A percentile compares a stretch with the other conserved stretches of the same genome.
Conservation (phyloP, 129 eudicot genomes). For the Flaveria bidentis region DNA sequence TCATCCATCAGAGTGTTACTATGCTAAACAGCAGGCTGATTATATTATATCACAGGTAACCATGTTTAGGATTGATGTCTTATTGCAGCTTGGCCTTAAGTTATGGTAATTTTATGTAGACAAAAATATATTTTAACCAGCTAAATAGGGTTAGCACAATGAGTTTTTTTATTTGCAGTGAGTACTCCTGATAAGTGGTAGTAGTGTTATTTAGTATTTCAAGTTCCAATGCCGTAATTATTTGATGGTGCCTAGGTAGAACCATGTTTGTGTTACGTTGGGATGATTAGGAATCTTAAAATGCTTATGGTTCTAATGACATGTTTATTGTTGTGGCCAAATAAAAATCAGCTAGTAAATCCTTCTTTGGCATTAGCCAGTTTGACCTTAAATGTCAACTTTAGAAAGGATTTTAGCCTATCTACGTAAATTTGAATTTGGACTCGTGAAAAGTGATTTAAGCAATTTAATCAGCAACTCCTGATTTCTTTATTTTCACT, state of each 20-base stretch:
- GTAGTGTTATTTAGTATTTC: neutral
- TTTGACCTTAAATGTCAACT: neutral
- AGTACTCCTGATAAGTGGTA: neutral
- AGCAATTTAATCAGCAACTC: neutral
- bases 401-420: neutral
- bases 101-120: no score
- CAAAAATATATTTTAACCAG: no score
- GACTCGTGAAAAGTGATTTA: slow-evolving; percentile 9
- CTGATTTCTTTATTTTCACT: neutral
- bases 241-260: neutral
- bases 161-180: neutral
- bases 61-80: neutral
- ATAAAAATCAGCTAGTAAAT: no score
- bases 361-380: no score
- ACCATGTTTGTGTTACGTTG: neutral
- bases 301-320: neutral
- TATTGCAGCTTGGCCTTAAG: no score
- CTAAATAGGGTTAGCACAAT: no score
- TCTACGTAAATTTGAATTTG: neutral
- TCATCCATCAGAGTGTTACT: slow-evolving; percentile 94
- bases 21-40: slow-evolving; percentile 95
- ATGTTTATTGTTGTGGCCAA: neutral
- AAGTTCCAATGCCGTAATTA: neutral
- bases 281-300: neutral
- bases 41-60: slow-evolving; percentile 88